phyloP scores from a whole-genome alignment of 371 early-diverging fungal genomes.

The Smittium mucronatum region DNA sequence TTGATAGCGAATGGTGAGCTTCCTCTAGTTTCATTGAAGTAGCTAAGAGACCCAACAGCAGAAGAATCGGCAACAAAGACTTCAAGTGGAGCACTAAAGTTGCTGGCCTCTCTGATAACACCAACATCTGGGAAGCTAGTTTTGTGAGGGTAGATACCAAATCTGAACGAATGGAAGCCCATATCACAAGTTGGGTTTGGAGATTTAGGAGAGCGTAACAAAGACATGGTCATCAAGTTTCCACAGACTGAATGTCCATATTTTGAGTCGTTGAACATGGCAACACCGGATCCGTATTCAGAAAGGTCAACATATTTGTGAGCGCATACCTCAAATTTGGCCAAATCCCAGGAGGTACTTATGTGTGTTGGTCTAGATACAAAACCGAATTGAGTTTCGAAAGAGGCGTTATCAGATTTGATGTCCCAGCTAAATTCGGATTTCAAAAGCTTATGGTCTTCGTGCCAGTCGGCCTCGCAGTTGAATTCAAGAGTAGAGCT shows the following conservation, averaged over 20 bases:
- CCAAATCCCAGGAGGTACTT: conserved; percentile 85
- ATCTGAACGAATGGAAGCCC: conserved; percentile 68
- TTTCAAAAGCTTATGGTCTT: conserved; percentile 80
- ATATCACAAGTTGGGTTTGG: conserved; percentile 56
- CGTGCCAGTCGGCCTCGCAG: conserved; percentile 79
- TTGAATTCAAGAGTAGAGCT: conserved; percentile 71
- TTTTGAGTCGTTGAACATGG: conserved; percentile 85
- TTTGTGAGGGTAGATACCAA: conserved; percentile 79
- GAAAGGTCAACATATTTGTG: conserved; percentile 92
- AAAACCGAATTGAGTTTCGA: conserved; percentile 88
- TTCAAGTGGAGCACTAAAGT: conserved; percentile 73
- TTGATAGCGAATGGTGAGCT: not conserved
- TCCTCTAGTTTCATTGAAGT: not conserved
- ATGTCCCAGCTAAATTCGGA: conserved; percentile 85
- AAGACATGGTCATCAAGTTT: conserved; percentile 66
- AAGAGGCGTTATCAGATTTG: conserved; percentile 71
- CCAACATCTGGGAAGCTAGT: conserved; percentile 59
- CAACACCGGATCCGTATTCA: conserved; percentile 84
- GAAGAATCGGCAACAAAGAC: conserved; percentile 28
- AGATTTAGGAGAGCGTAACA: conserved; percentile 76
- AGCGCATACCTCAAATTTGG: conserved; percentile 92
- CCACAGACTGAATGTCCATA: conserved; percentile 74
- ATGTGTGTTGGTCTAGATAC: conserved; percentile 84
- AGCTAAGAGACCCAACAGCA: conserved; percentile 6
- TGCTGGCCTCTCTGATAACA: conserved; percentile 71